Evolutionary conservation across 257 asterid species (phyloP), one percentile per base, ranked within the genome.

Genomic region (Datura wrightii): DNA sequence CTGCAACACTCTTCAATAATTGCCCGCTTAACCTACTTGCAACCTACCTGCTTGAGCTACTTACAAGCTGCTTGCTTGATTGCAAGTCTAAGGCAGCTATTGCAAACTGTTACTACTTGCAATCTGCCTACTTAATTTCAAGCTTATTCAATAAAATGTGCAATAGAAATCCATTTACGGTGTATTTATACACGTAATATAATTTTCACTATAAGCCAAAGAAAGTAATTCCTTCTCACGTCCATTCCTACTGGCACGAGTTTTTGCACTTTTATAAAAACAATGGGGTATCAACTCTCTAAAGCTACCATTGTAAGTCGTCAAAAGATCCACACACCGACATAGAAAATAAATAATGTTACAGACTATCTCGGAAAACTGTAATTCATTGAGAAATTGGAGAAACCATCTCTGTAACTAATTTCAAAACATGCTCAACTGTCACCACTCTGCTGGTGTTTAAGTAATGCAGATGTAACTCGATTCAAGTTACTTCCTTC

Each of bases 401-500:
- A 76, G 11, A 31, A 50, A 76, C 31, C 62, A 76, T 54, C 62
- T 50, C 15, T 11, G 46, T 4, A 31, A 31, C 62, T 13, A 50
- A 24, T 3, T 31, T 48, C 42, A 74, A 24, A 52, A 52, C 60
- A 76, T 24, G 15, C 31, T 31, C 59, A 76, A 50, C 41, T 44
- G 80, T 6, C 34, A 72, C n/a, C 41, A 50, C 19, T 52, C 15
- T n/a, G n/a, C n/a, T n/a, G n/a, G n/a, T n/a, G n/a, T n/a, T n/a
- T n/a, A n/a, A n/a, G n/a, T n/a, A n/a, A n/a, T 62, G 8, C 52
- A 72, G 9, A 53, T 24, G 76, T 3, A 37, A 11, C 53, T 36
- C 44, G 31, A 74, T 48, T 16, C 31, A 34, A 69, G 6, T 84
- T 89, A 94, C 89, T 91, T 96, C 87, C 92, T 92, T 39, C 89